A percentile compares a stretch with the other conserved stretches of the same genome.
phyloP scores from a whole-genome alignment of 371 early-diverging fungal genomes.

The Nosema muscidifuracis region DNA sequence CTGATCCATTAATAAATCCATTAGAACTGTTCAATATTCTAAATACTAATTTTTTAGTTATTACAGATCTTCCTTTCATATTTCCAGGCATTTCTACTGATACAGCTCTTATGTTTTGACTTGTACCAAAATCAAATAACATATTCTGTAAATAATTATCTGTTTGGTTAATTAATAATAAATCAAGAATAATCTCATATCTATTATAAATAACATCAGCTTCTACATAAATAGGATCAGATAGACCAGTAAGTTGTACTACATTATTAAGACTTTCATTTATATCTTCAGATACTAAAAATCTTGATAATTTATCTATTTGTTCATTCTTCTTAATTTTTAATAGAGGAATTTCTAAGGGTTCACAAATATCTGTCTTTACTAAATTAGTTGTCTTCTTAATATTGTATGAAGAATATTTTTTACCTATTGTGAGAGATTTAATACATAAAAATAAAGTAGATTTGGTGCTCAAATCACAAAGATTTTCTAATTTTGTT shows the following conservation, averaged over 20 bases:
- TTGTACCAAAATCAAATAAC: constrained; percentile 84
- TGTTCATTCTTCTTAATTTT: background rate
- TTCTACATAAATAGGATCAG: constrained; percentile 95
- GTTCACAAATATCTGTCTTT: background rate
- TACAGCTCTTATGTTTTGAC: constrained; percentile 77
- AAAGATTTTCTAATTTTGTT: background rate
- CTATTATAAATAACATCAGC: constrained; percentile 86
- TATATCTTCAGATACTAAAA: background rate
- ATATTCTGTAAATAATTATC: constrained; percentile 84
- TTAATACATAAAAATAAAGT: constrained; percentile 34
- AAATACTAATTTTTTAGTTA: constrained; percentile 22
- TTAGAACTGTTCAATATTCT: constrained; percentile 49
- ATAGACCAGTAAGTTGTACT: constrained; percentile 85
- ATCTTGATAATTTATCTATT: constrained; percentile 1
- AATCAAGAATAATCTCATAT: constrained; percentile 80
- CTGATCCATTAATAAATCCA: constrained; percentile 57
- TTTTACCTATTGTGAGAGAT: background rate
- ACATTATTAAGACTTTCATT: constrained; percentile 65
- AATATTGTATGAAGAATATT: background rate
- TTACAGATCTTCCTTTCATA: constrained; percentile 15
- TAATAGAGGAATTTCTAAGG: background rate
- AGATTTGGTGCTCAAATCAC: constrained; percentile 50
- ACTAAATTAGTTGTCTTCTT: background rate
- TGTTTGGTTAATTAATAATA: constrained; percentile 93
- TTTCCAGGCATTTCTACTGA: constrained; percentile 17